Base-by-base conservation (phyloP, 2,329 filamentous ascomycete species). In the Hypoxylon sp. region DNA sequence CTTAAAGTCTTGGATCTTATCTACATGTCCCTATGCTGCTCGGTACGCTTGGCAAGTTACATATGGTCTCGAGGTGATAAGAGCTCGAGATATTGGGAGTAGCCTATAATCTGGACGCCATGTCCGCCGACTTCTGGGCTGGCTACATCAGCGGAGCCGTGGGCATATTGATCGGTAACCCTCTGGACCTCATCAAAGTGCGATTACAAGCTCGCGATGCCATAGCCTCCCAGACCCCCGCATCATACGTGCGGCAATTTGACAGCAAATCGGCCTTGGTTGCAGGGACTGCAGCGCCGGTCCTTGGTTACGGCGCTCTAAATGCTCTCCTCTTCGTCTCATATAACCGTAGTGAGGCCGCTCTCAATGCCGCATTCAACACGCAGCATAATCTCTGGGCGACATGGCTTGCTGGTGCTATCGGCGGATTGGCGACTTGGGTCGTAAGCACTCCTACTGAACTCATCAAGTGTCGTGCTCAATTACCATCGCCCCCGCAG, bases 121-220 rank as follows among this genome's bases (percentile, higher is more conserved):
- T 96, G 92, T 93, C 92, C 56, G 89, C 93, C 73, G 95, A 97
- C 79, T 98, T 98, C 81, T 97, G 93, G 92, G 93, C 95, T 64
- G 94, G 95, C 76, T 98, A 97, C 80, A 82, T 96, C 68, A 95
- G 92, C 77, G 95, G 95, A 59, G 94, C 92, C 64, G 85, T 91
- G 54, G 93, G 94, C 50, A 98, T 98, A 75, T 83, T 97, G 53
- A 91, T 97, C 68, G 94, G 95, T 70, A 97, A 97, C 75, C 94
- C 94, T 2, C 85, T 98, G 3, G 92, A 95, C 78, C 81, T 94
- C 20, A 80, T 83, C 75, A 85, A 86, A 73, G 93, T 94, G 59
- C 91, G 91, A 44, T 83, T 97, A 2, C 95, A 98, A 85, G 91
- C 92, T 37, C 85, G 86, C 22, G 72, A 71, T 51, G 64, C 68